phyloP scores from a whole-genome alignment of 768 basidiomycete genomes.

The Mycena alexandri region DNA sequence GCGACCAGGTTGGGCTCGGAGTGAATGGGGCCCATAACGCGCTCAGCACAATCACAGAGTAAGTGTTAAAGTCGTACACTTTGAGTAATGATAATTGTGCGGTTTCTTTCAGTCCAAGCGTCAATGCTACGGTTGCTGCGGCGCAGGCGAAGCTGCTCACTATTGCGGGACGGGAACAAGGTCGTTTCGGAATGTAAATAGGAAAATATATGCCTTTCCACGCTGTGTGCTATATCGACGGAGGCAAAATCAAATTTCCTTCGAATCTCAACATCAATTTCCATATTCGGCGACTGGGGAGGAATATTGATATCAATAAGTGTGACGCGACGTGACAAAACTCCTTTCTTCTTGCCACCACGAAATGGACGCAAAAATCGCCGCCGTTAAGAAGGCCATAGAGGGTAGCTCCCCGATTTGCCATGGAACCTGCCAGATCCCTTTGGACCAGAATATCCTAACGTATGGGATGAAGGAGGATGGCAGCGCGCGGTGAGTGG shows the following conservation, averaged over 20 bases:
- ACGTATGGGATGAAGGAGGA: slow-evolving; percentile 21
- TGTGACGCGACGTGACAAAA: not conserved
- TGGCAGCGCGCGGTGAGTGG: slow-evolving; percentile 16
- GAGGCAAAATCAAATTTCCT: no score
- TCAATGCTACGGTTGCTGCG: not conserved
- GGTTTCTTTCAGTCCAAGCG: not conserved
- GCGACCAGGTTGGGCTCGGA: slow-evolving; percentile 42
- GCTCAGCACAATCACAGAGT: slow-evolving; percentile 44
- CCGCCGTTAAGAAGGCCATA: not conserved
- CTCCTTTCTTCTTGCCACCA: not conserved
- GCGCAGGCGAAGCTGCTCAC: not conserved
- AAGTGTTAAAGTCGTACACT: not conserved
- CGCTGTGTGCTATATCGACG: no score
- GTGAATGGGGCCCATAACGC: slow-evolving; percentile 40
- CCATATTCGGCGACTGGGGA: no score
- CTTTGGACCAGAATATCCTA: not conserved
- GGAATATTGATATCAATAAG: not conserved
- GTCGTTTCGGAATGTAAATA: slow-evolving; percentile 8
- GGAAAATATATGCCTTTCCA: no score
- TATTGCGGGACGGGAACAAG: slow-evolving; percentile 4
- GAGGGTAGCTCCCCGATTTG: slow-evolving; percentile 6
- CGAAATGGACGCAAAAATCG: not conserved
- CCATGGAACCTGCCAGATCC: slow-evolving; percentile 8
- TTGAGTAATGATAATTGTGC: no score
- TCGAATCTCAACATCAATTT: no score